These are phyloP conservation scores for Irpex sp. DNA, from an alignment of 1,284 basidiomycete genomes.

Conservation along the genomic window DNA sequence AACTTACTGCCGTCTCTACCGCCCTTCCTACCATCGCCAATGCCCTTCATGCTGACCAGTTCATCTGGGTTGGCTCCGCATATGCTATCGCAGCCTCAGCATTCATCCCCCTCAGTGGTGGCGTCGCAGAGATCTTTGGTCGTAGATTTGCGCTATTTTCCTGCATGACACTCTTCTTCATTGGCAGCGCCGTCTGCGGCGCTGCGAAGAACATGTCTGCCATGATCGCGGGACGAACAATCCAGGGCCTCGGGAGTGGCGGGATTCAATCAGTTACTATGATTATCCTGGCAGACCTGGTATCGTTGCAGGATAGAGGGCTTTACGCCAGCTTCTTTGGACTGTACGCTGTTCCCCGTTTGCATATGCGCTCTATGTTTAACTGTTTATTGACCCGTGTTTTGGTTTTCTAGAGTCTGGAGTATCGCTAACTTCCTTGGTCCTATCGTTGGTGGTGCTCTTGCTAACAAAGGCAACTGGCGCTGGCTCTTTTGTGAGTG, in stretches of 20 bases:
- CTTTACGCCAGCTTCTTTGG: constrained; percentile 15
- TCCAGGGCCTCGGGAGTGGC: constrained; percentile 49
- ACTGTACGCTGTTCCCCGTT: background rate
- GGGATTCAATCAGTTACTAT: constrained; percentile 36
- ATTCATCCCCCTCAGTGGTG: constrained; percentile 30
- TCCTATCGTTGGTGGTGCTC: constrained; percentile 1
- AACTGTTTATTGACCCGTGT: constrained; percentile 6
- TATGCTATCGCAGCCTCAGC: constrained; percentile 36
- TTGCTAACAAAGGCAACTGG: constrained; percentile 7
- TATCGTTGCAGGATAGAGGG: constrained; percentile 17
- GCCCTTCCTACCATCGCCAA: constrained; percentile 27
- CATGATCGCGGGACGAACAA: constrained; percentile 25
- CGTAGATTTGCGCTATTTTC: constrained; percentile 30
- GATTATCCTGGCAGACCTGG: constrained; percentile 42
- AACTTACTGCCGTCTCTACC: constrained; percentile 29
- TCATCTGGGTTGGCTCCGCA: constrained; percentile 35
- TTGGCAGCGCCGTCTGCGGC: constrained; percentile 35
- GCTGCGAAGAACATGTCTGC: constrained; percentile 33
- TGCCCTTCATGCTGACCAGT: constrained; percentile 19
- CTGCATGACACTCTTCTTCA: constrained; percentile 30
- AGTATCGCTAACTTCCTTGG: background rate
- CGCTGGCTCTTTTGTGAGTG: constrained; percentile 13
- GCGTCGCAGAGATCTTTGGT: constrained; percentile 34
- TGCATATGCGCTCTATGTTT: constrained; percentile 2
- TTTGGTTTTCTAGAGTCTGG: background rate